Percentiles rank a stretch among this genome's conserved stretches.
phyloP scores from a whole-genome alignment of 768 basidiomycete genomes.

The Mycena kentingensis region DNA sequence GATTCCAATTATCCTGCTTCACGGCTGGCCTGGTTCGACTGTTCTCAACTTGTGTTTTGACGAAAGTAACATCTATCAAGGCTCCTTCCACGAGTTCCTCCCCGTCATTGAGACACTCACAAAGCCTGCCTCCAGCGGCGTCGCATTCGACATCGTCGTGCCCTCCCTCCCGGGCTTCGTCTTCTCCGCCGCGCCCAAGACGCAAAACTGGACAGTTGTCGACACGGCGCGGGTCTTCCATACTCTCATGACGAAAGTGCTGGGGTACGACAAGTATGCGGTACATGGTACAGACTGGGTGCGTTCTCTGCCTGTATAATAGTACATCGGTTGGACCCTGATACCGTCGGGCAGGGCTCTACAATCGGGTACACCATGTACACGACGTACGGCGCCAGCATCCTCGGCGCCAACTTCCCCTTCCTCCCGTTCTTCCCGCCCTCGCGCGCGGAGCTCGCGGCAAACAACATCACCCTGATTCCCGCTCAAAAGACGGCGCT shows the following conservation, averaged over 20 bases:
- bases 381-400: slow-evolving; percentile 5
- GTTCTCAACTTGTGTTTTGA: neutral
- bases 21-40: slow-evolving; percentile 10
- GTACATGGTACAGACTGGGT: slow-evolving; percentile 28
- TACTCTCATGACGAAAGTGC: slow-evolving; percentile 27
- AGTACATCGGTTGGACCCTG: neutral
- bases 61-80: neutral
- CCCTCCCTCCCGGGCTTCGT: slow-evolving; percentile 21
- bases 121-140: neutral
- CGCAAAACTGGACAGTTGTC: slow-evolving; percentile 19
- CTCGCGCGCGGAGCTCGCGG: slow-evolving; percentile 4
- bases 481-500: slow-evolving; percentile 1
- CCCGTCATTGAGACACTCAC: slow-evolving; percentile 10
- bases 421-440: slow-evolving; percentile 16
- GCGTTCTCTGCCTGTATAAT: slow-evolving; percentile 2
- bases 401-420: slow-evolving; percentile 13
- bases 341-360: slow-evolving; percentile 1
- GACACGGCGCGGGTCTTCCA: slow-evolving; percentile 30
- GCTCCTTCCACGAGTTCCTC: slow-evolving; percentile 8
- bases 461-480: neutral
- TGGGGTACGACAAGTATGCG: slow-evolving; percentile 26
- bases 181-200: slow-evolving; percentile 17
- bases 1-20: slow-evolving; percentile 10
- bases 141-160: slow-evolving; percentile 4
- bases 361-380: slow-evolving; percentile 8